Evolutionary conservation across 768 basidiomycete genomes (phyloP).

Genomic region (Naganishia antarctica): DNA sequence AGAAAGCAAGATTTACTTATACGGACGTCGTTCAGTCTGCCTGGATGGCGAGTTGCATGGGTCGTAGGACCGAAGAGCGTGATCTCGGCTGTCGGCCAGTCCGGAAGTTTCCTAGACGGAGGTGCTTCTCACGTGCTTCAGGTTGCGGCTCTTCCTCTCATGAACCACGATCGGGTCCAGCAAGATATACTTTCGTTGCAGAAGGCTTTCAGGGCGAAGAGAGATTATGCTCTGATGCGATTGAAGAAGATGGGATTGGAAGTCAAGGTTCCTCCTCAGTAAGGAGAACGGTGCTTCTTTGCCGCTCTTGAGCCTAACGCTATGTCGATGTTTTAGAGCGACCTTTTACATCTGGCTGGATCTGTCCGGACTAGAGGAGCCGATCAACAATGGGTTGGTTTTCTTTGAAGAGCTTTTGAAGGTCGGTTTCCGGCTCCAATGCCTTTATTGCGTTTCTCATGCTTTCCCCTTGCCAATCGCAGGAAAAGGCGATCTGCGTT

Average conservation of each 20-base stretch:
- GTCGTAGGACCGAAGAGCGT: constrained; percentile 85
- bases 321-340: constrained; percentile 49
- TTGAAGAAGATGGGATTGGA: constrained; percentile 71
- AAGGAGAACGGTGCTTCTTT: too few relatives aligned
- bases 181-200: constrained; percentile 78
- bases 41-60: constrained; percentile 87
- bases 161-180: constrained; percentile 65
- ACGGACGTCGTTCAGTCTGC: too few relatives aligned
- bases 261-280: constrained; percentile 53
- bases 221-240: constrained; percentile 81
- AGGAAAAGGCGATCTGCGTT: constrained; percentile 66
- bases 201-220: constrained; percentile 82
- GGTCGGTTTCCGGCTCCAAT: constrained; percentile 48
- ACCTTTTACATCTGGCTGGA: constrained; percentile 97
- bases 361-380: constrained; percentile 69
- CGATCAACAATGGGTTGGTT: constrained; percentile 81
- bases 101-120: constrained; percentile 88
- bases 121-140: constrained; percentile 93
- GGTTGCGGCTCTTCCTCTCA: constrained; percentile 75
- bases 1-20: too few relatives aligned
- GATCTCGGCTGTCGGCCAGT: constrained; percentile 84
- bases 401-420: constrained; percentile 94
- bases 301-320: too few relatives aligned
- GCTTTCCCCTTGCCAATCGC: background rate
- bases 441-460: background rate